Conservation (phyloP, 306 rosid species). For the Betula pendula region DNA sequence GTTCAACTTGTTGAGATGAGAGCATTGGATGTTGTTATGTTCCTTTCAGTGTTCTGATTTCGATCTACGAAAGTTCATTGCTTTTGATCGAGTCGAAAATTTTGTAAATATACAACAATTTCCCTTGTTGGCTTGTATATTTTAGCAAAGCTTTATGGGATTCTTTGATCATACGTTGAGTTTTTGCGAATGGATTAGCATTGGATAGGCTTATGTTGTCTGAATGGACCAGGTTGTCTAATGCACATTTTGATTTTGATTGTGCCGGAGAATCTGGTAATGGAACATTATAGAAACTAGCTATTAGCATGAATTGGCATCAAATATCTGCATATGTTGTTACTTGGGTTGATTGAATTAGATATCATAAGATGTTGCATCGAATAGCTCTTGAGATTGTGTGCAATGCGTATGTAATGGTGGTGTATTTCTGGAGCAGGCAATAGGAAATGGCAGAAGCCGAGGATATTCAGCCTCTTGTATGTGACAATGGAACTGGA, state of each 20-base stretch:
- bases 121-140: not conserved
- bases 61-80: not conserved
- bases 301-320: not conserved
- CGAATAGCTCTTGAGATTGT: not conserved
- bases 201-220: not conserved
- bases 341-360: not conserved
- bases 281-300: not conserved
- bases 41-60: not conserved
- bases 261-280: not conserved
- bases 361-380: not conserved
- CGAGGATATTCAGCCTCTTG: constrained; percentile 97
- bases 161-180: not conserved
- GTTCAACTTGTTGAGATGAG: not conserved
- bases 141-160: not conserved
- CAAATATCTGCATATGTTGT: not conserved
- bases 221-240: not conserved
- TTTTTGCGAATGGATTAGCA: not conserved
- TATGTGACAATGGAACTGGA: constrained; percentile 96
- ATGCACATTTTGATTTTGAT: not conserved
- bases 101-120: not conserved
- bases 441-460: constrained; percentile 67
- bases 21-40: not conserved
- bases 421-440: constrained; percentile 35
- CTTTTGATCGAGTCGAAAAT: not conserved
- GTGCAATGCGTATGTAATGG: not conserved